These are phyloP conservation scores for Ogataea populi-albae DNA, from an alignment of 805 yeast species.

Conservation along the genomic window DNA sequence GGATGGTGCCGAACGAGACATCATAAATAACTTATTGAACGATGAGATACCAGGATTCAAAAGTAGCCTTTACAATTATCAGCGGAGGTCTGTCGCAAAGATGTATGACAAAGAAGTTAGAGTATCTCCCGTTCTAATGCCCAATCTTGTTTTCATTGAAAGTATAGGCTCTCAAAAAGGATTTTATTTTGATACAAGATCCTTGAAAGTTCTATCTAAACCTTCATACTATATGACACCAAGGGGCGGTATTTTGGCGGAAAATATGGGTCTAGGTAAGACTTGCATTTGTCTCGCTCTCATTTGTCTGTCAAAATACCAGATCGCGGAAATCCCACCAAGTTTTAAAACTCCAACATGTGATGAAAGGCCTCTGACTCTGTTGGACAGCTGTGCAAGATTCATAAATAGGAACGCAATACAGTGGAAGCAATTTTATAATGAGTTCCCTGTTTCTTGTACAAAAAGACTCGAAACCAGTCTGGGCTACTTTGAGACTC, in stretches of 20 bases:
- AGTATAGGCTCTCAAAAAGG: not conserved
- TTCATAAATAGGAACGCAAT: constrained; percentile 45
- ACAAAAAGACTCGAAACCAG: constrained; percentile 30
- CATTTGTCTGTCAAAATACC: constrained; percentile 53
- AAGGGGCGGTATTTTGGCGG: constrained; percentile 62
- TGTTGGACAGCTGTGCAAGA: constrained; percentile 42
- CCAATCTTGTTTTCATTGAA: constrained; percentile 16
- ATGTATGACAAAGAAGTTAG: constrained; percentile 55
- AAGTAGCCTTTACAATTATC: constrained; percentile 54
- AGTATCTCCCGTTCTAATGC: constrained; percentile 24
- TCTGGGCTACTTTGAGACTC: constrained; percentile 45
- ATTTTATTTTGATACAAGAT: constrained; percentile 37
- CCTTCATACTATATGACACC: constrained; percentile 49
- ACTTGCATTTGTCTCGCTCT: constrained; percentile 58
- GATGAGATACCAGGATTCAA: constrained; percentile 45
- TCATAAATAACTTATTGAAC: constrained; percentile 24
- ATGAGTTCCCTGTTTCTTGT: constrained; percentile 45
- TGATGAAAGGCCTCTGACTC: constrained; percentile 24
- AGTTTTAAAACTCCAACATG: constrained; percentile 10
- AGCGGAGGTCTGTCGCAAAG: constrained; percentile 54
- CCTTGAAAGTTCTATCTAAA: constrained; percentile 27
- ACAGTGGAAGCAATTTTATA: constrained; percentile 53
- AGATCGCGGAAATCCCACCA: constrained; percentile 45
- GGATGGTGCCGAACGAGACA: constrained; percentile 20
- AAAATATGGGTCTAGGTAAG: constrained; percentile 68